Conservation (phyloP, 1,284 basidiomycete genomes). For the Fomitopsis schrenkii region DNA sequence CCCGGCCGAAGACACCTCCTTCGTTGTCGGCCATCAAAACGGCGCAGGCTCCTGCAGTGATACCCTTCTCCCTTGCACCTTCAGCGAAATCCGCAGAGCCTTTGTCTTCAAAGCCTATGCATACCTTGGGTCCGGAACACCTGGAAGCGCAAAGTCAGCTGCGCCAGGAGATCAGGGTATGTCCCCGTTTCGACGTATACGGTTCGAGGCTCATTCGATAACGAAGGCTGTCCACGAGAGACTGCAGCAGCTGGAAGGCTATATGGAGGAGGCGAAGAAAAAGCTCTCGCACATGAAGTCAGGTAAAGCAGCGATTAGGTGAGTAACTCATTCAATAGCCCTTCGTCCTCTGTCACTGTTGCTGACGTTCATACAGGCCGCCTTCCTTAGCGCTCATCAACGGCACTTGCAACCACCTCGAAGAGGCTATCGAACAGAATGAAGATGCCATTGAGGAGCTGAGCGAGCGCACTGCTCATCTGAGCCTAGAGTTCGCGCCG, state of each 20-base stretch:
- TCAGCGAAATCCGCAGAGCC: not conserved
- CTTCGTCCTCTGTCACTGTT: not conserved
- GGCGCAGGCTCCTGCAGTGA: not conserved
- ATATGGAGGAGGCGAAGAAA: conserved; percentile 68
- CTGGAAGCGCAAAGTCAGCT: conserved; percentile 78
- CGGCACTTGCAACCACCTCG: not conserved
- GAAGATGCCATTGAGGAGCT: conserved; percentile 65
- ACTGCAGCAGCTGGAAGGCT: conserved; percentile 74
- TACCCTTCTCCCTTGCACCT: not conserved
- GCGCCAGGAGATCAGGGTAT: conserved; percentile 63
- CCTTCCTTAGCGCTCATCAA: conserved; percentile 50
- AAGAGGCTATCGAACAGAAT: conserved; percentile 63
- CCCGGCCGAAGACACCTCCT: not conserved
- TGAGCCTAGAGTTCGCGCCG: conserved; percentile 37
- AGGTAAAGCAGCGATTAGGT: conserved; percentile 64
- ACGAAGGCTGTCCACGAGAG: conserved; percentile 62
- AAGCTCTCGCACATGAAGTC: conserved; percentile 59
- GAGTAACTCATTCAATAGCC: conserved; percentile 19
- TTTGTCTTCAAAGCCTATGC: conserved; percentile 9
- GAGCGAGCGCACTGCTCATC: conserved; percentile 48
- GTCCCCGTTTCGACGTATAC: conserved; percentile 17
- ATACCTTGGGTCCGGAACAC: conserved; percentile 86
- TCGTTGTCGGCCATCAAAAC: not conserved
- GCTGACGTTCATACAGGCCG: conserved; percentile 40
- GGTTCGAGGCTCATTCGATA: not conserved